Conservation (phyloP, 2,329 filamentous ascomycete genomes). For the Neonectria magnoliae region DNA sequence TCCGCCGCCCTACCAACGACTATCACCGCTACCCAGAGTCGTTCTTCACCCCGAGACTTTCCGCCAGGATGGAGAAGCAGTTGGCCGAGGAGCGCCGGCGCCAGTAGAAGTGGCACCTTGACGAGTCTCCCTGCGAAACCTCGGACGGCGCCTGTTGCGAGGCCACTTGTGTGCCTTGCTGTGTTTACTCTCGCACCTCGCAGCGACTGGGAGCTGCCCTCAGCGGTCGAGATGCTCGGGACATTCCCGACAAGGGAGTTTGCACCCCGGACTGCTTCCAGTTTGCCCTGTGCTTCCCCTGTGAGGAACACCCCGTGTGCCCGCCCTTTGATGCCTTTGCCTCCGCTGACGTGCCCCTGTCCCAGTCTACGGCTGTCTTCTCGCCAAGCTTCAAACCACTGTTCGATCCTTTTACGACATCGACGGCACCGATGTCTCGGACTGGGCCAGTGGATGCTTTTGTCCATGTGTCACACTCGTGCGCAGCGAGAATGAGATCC, state of each 20-base stretch:
- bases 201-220: constrained; percentile 38
- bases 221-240: constrained; percentile 30
- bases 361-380: constrained; percentile 45
- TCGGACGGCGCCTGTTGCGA: constrained; percentile 21
- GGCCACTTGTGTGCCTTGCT: constrained; percentile 38
- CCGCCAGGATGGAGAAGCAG: constrained; percentile 36
- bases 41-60: constrained; percentile 23
- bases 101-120: constrained; percentile 31
- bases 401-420: constrained; percentile 49
- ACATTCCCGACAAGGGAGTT: constrained; percentile 25
- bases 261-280: constrained; percentile 39
- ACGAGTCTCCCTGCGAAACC: neutral
- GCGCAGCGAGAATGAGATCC: constrained; percentile 47
- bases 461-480: constrained; percentile 43
- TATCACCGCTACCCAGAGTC: constrained; percentile 18
- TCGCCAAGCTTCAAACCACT: constrained; percentile 43
- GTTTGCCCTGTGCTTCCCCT: constrained; percentile 40
- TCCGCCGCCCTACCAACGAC: constrained; percentile 29
- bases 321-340: neutral
- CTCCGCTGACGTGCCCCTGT: neutral
- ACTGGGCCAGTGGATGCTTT: constrained; percentile 42
- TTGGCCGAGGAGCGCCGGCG: constrained; percentile 11
- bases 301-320: constrained; percentile 31
- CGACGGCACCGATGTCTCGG: constrained; percentile 35
- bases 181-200: constrained; percentile 42